phyloP scores from a whole-genome alignment of 78 protist genomes.

The Speleostelium caveatum region DNA sequence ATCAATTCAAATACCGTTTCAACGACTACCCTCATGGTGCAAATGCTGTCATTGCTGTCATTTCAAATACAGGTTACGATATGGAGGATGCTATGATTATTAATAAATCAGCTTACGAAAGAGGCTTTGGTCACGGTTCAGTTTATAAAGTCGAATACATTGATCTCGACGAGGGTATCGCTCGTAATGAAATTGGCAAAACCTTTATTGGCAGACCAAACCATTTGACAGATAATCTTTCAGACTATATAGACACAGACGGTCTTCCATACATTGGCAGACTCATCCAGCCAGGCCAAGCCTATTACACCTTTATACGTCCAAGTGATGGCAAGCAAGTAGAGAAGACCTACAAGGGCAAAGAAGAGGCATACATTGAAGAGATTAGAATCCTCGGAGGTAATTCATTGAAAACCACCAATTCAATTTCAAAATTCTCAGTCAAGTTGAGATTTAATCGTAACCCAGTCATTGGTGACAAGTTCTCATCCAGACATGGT shows the following conservation, averaged over 20 bases:
- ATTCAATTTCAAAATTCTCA: conserved; percentile 4
- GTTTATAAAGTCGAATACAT: conserved; percentile 84
- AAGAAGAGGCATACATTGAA: conserved; percentile 66
- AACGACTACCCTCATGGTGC: conserved; percentile 97
- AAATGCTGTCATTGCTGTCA: conserved; percentile 98
- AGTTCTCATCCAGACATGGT: conserved; percentile 98
- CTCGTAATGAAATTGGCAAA: conserved; percentile 25
- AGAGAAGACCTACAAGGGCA: conserved; percentile 46
- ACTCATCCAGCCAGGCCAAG: conserved; percentile 41
- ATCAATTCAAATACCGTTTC: conserved; percentile 73
- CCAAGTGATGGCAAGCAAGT: background rate
- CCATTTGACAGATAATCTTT: background rate
- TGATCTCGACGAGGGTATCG: conserved; percentile 66
- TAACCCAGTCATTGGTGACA: conserved; percentile 97
- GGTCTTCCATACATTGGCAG: conserved; percentile 91
- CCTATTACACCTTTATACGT: conserved; percentile 53
- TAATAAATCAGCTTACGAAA: conserved; percentile 95
- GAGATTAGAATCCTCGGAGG: conserved; percentile 42
- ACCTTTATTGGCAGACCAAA: conserved; percentile 27
- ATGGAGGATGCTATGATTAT: conserved; percentile 93
- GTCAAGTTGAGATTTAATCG: conserved; percentile 74
- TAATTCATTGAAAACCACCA: background rate
- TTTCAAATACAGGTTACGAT: conserved; percentile 98
- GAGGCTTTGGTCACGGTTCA: conserved; percentile 96
- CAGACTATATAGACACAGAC: conserved; percentile 65